Conservation (phyloP, 164 flowering plant genomes). For the Stephania yunnanensis region DNA sequence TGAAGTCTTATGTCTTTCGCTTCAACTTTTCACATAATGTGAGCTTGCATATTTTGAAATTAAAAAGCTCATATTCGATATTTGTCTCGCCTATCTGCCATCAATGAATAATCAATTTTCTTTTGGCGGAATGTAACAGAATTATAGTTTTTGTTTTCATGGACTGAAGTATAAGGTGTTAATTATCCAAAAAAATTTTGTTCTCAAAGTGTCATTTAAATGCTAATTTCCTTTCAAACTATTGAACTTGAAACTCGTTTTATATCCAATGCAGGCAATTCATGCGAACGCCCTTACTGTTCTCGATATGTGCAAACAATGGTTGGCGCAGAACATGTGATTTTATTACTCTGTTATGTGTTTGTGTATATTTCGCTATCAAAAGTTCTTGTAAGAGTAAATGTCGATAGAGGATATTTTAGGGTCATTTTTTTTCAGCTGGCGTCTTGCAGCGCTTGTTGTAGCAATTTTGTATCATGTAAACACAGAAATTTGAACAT, state of each 20-base stretch:
- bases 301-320: slow-evolving; percentile 98
- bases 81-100: not conserved
- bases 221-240: not conserved
- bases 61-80: not conserved
- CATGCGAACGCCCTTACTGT: slow-evolving; percentile 97
- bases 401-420: not conserved
- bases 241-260: not conserved
- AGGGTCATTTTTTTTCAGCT: not conserved
- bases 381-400: not conserved
- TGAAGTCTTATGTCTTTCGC: too few species aligned
- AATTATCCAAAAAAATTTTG: not conserved
- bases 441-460: not conserved
- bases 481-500: not conserved
- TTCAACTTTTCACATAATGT: too few species aligned
- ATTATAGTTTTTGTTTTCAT: not conserved
- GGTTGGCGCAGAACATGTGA: slow-evolving; percentile 93
- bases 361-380: not conserved
- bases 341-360: not conserved
- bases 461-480: slow-evolving; percentile 1
- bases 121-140: not conserved
- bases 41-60: not conserved
- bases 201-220: not conserved
- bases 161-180: not conserved
- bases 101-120: too few species aligned
- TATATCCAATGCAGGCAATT: slow-evolving; percentile 61